Evolutionary conservation across 2,329 filamentous ascomycete species (phyloP), one percentile per base, ranked within the genome.

Genomic region (Geosmithia flava): DNA sequence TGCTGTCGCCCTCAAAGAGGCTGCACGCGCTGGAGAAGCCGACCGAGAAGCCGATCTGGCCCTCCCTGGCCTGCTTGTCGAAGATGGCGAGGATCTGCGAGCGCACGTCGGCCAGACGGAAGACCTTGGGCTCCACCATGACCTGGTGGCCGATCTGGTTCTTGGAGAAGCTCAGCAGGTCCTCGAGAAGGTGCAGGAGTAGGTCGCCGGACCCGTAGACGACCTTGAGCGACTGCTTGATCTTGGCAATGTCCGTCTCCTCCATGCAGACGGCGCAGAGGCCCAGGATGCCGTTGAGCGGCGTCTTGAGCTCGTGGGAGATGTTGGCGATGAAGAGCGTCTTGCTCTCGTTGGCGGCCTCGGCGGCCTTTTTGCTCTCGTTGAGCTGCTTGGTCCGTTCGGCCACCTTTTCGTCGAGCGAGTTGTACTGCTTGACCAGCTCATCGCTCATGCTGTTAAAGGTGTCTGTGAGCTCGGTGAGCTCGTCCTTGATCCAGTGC

Each of bases 261-360:
- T 89, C 85, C 87, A 95, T 93, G 63, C 87, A 93, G 1, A 95
- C 85, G 0, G 88, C 85, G 55, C 85, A 90, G 84, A 96, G 93
- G 50, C 93, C 93, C 57, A 98, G 73, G 45, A 97, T 96, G 13
- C 91, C 93, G 59, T 97, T 97, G 49, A 97, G 74, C 0, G 93
- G 93, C 1, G 93, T 98, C 61, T 95, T 94, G 37, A 98, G 73
- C 63, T 97, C 79, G 56, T 83, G 80, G 1, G 80, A 84, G 46
- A 97, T 95, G 57, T 97, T 97, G 17, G 93, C 93, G 53, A 98
- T 94, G 68, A 97, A 97, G 8, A 97, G 72, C 0, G 93, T 97
- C 68, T 98, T 98, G 72, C 87, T 94, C 66, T 95, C 87, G 57
- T 95, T 96, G 3, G 90, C 90, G n/a, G 87, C 85, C 63, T 95